Percentiles rank a stretch among this genome's conserved stretches.
These are phyloP conservation scores for Podaxis carcinomalis DNA, from an alignment of 768 basidiomycete species.

Conservation along the genomic window DNA sequence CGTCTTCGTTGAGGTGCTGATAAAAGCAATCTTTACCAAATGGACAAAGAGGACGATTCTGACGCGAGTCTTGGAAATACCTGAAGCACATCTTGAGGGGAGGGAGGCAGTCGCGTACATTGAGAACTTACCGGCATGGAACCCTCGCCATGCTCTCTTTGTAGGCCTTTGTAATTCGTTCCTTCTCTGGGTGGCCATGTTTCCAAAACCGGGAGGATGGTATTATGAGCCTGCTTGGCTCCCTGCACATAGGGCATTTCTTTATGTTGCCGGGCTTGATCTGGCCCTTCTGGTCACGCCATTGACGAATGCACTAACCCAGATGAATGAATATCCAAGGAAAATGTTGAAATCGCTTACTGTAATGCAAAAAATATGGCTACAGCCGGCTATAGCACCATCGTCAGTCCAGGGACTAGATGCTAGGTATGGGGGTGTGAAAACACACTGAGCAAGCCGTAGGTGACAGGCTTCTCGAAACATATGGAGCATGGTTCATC, in stretches of 20 bases:
- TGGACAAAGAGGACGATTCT: constrained; percentile 57
- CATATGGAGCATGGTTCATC: constrained; percentile 63
- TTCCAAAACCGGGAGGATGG: constrained; percentile 70
- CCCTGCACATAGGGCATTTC: constrained; percentile 76
- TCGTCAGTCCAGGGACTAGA: neutral
- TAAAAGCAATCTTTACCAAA: constrained; percentile 84
- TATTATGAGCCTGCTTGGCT: constrained; percentile 60
- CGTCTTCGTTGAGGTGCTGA: constrained; percentile 63
- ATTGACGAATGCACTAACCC: constrained; percentile 69
- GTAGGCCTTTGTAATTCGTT: constrained; percentile 48
- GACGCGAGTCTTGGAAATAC: constrained; percentile 55
- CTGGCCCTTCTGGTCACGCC: constrained; percentile 63
- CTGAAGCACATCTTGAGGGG: constrained; percentile 26
- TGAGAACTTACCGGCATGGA: constrained; percentile 53
- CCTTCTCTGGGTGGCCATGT: constrained; percentile 50
- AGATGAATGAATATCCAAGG: constrained; percentile 1
- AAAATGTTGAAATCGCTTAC: constrained; percentile 31
- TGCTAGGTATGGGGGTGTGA: neutral
- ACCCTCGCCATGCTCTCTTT: constrained; percentile 71
- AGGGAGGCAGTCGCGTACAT: neutral
- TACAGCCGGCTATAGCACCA: constrained; percentile 53
- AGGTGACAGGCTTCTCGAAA: constrained; percentile 65
- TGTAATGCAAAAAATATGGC: constrained; percentile 72
- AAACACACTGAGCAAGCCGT: constrained; percentile 60
- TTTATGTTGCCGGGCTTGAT: constrained; percentile 58